phyloP scores from a whole-genome alignment of 164 flowering plant genomes.

The Aristolochia fimbriata region DNA sequence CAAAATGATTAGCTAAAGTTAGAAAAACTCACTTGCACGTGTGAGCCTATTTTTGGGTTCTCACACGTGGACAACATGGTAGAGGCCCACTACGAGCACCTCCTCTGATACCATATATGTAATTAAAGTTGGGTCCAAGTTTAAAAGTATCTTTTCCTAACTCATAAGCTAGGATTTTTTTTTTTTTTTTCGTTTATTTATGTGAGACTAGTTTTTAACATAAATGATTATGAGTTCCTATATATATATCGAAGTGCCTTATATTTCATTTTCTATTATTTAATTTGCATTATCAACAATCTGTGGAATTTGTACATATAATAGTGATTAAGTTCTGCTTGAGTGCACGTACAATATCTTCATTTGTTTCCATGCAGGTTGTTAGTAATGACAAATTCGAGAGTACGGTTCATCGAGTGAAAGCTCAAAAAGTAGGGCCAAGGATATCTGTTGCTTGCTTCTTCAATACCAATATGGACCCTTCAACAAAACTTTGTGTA shows the following conservation, averaged over 20 bases:
- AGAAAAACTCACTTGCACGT: too few species aligned
- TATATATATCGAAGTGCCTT: neutral
- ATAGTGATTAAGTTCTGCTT: neutral
- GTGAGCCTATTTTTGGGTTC: too few species aligned
- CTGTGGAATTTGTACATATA: neutral
- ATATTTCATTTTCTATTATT: neutral
- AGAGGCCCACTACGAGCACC: too few species aligned
- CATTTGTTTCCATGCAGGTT: constrained; percentile 11
- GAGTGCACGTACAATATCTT: neutral
- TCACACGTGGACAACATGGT: too few species aligned
- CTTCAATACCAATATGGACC: constrained; percentile 1
- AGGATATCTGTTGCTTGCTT: constrained; percentile 33
- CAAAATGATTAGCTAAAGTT: too few species aligned
- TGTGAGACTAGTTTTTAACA: neutral
- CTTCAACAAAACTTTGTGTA: constrained; percentile 5
- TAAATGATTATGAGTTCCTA: neutral
- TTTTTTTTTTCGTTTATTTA: too few species aligned
- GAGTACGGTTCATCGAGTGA: constrained; percentile 29
- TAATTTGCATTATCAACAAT: neutral
- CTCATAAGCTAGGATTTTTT: neutral
- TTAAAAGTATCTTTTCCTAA: too few species aligned
- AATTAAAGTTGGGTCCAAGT: too few species aligned
- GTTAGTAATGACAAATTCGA: constrained; percentile 22
- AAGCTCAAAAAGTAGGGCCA: constrained; percentile 18
- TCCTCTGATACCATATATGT: too few species aligned